Conservation (phyloP, 1,284 basidiomycete genomes). For the Cutaneotrichosporon sp. region DNA sequence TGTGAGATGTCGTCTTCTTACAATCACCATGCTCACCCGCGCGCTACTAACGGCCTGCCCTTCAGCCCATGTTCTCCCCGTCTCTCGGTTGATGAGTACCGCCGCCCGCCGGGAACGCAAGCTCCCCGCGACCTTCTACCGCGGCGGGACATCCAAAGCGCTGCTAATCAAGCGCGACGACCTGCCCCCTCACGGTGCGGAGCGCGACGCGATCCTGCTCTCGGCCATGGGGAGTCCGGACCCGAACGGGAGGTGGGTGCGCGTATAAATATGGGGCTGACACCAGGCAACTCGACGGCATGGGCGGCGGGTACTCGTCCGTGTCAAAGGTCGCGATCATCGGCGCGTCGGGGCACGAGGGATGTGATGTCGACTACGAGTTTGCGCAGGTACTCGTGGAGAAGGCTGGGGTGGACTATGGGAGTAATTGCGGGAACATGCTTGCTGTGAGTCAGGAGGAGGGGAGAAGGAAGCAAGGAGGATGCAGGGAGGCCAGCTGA, state of each 20-base stretch:
- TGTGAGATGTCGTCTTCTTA: neutral
- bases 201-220: conserved; percentile 67
- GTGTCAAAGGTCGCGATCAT: conserved; percentile 79
- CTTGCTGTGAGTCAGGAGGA: conserved; percentile 17
- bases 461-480: neutral
- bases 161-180: conserved; percentile 63
- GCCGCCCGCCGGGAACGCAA: conserved; percentile 1
- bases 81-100: neutral
- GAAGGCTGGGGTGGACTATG: conserved; percentile 32
- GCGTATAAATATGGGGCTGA: too few species aligned
- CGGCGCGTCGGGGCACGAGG: conserved; percentile 44
- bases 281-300: conserved; percentile 67
- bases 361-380: conserved; percentile 37
- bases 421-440: conserved; percentile 44
- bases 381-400: conserved; percentile 32
- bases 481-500: neutral
- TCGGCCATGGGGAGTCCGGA: conserved; percentile 84
- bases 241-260: conserved; percentile 57
- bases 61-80: neutral
- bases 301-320: conserved; percentile 74
- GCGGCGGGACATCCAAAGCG: conserved; percentile 79
- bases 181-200: conserved; percentile 58
- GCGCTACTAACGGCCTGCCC: neutral
- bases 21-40: neutral
- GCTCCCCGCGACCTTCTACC: conserved; percentile 32